Conservation (phyloP, 2,329 filamentous ascomycete genomes). For the Metarhizium brunneum region DNA sequence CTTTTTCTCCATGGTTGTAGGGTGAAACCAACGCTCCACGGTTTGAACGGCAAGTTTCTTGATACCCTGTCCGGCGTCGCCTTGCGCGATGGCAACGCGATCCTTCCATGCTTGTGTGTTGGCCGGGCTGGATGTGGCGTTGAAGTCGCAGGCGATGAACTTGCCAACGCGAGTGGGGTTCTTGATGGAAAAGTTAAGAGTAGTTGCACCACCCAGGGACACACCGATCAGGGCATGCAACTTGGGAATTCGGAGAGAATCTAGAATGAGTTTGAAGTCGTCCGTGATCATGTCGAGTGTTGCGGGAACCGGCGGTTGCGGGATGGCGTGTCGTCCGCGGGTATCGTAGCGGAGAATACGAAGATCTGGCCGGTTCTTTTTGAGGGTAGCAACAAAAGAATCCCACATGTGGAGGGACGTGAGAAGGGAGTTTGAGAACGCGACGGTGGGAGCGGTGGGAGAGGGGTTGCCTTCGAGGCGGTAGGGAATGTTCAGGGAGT, state of each 20-base stretch:
- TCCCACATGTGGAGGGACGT: constrained; percentile 78
- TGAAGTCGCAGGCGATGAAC: constrained; percentile 74
- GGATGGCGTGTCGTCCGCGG: constrained; percentile 54
- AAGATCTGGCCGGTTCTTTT: constrained; percentile 50
- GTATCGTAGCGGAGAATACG: constrained; percentile 70
- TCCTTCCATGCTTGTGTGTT: constrained; percentile 77
- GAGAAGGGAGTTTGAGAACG: constrained; percentile 73
- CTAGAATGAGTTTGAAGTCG: constrained; percentile 58
- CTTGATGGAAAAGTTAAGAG: constrained; percentile 61
- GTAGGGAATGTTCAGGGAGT: constrained; percentile 63
- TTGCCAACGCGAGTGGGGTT: constrained; percentile 48
- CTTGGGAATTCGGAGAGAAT: constrained; percentile 58
- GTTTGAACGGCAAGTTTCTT: constrained; percentile 60
- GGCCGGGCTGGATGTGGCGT: constrained; percentile 57
- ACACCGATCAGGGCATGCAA: constrained; percentile 66
- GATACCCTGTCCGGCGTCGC: constrained; percentile 48
- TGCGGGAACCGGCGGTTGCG: constrained; percentile 37
- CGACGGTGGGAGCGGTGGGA: constrained; percentile 59
- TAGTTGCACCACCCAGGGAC: constrained; percentile 71
- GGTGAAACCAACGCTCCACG: constrained; percentile 72
- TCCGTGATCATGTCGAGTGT: constrained; percentile 57
- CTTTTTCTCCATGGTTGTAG: constrained; percentile 33
- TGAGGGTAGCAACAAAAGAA: constrained; percentile 55
- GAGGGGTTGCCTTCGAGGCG: constrained; percentile 63
- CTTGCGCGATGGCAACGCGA: constrained; percentile 58